These are phyloP conservation scores for Westerdykella ornata DNA, from an alignment of 2,329 filamentous ascomycete genomes.

Conservation along the genomic window DNA sequence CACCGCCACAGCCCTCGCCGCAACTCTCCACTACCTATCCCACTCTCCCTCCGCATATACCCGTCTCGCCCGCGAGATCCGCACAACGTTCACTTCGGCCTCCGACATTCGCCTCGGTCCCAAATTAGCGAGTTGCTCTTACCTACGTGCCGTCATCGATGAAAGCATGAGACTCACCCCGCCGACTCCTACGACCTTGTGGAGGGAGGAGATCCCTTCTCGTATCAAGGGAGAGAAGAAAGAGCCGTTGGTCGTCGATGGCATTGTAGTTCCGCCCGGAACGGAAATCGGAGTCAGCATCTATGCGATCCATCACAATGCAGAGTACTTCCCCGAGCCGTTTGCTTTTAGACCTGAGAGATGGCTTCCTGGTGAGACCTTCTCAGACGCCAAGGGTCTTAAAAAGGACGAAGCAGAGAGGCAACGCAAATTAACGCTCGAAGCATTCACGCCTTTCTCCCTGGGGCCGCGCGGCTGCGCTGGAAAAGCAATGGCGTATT, in stretches of 20 bases:
- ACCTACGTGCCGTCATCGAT: slow-evolving; percentile 15
- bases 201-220: not conserved
- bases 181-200: slow-evolving; percentile 1
- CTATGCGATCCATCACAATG: slow-evolving; percentile 6
- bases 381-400: not conserved
- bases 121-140: slow-evolving; percentile 9
- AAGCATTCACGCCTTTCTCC: slow-evolving; percentile 6
- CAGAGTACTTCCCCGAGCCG: slow-evolving; percentile 4
- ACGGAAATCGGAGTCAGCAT: slow-evolving; percentile 8
- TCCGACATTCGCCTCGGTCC: slow-evolving; percentile 12
- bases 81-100: slow-evolving; percentile 5
- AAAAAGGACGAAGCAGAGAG: not conserved
- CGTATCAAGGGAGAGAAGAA: not conserved
- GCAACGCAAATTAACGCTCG: not conserved
- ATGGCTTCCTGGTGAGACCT: slow-evolving; percentile 2
- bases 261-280: slow-evolving; percentile 5
- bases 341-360: slow-evolving; percentile 6
- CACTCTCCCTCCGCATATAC: not conserved
- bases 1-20: not conserved
- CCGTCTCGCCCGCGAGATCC: slow-evolving; percentile 6
- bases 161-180: slow-evolving; percentile 16
- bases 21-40: slow-evolving; percentile 5
- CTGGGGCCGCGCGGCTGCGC: slow-evolving; percentile 2
- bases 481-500: slow-evolving; percentile 8
- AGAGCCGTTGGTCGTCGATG: slow-evolving; percentile 5